Percentiles rank a stretch among this genome's conserved stretches.
phyloP scores from a whole-genome alignment of 441 rosid species.

The Viola pubescens region DNA sequence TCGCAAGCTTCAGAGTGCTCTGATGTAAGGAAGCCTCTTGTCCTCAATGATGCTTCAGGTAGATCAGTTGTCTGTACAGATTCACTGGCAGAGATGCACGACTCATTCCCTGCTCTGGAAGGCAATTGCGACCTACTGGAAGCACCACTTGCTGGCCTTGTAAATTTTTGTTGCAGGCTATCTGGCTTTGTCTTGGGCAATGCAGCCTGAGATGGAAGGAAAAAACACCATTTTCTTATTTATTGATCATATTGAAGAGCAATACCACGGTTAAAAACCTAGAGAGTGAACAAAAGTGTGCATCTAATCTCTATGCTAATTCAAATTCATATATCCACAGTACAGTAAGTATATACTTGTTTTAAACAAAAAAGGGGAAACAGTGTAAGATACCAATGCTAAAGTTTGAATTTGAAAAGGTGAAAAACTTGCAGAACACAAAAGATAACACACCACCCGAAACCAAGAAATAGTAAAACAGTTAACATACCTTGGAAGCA shows the following conservation, averaged over 20 bases:
- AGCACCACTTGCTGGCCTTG: slow-evolving; percentile 20
- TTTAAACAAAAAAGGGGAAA: no score
- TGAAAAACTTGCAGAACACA: no score
- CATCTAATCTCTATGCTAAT: no score
- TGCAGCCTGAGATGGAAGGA: slow-evolving; percentile 18
- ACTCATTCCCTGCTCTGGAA: slow-evolving; percentile 24
- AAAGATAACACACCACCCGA: neutral
- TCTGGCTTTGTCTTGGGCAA: slow-evolving; percentile 20
- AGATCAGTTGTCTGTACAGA: neutral
- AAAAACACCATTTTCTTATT: no score
- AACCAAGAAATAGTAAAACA: slow-evolving; percentile 6
- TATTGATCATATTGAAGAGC: no score
- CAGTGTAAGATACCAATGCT: no score
- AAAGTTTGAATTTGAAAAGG: no score
- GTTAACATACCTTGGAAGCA: slow-evolving; percentile 48
- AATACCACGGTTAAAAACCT: no score
- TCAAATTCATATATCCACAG: no score
- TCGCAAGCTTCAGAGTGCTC: slow-evolving; percentile 19
- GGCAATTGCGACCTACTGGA: slow-evolving; percentile 16
- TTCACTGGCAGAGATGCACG: slow-evolving; percentile 10
- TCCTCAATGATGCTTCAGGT: slow-evolving; percentile 18
- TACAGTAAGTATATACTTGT: no score
- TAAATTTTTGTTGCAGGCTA: slow-evolving; percentile 17
- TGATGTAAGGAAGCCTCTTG: slow-evolving; percentile 12
- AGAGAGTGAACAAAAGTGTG: no score